Evolutionary conservation across 2,329 filamentous ascomycete genomes (phyloP).

Genomic region (Fusarium veterinarium): DNA sequence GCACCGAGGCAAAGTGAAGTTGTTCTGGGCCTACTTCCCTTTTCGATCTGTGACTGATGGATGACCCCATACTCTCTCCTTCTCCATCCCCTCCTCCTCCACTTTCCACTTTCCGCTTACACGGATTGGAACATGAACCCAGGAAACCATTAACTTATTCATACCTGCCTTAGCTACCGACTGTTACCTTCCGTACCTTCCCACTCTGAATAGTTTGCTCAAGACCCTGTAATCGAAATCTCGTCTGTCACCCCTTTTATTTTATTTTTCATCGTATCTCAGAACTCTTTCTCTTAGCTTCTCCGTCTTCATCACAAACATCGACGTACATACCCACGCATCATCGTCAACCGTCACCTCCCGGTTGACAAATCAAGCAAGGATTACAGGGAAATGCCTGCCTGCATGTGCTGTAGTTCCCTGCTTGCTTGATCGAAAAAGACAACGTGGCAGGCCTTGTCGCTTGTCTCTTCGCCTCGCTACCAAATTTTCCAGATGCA

Average conservation of each 20-base stretch:
- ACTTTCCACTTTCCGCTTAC: constrained; percentile 26
- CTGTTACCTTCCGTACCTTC: constrained; percentile 18
- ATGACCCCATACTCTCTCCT: constrained; percentile 16
- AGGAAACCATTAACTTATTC: constrained; percentile 15
- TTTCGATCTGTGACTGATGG: constrained; percentile 41
- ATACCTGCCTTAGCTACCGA: constrained; percentile 12
- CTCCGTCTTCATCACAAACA: constrained; percentile 16
- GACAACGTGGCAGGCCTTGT: constrained; percentile 37
- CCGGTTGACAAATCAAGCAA: constrained; percentile 26
- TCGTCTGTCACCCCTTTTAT: constrained; percentile 27
- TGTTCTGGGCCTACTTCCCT: constrained; percentile 43
- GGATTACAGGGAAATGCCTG: constrained; percentile 15
- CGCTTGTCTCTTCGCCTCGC: constrained; percentile 10
- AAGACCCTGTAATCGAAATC: constrained; percentile 27
- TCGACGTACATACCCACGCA: neutral
- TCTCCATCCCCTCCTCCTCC: constrained; percentile 10
- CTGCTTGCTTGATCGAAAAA: constrained; percentile 22
- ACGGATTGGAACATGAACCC: constrained; percentile 15
- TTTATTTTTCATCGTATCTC: constrained; percentile 1
- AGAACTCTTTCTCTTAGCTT: neutral
- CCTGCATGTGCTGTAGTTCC: constrained; percentile 8
- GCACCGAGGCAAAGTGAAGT: constrained; percentile 37
- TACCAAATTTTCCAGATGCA: constrained; percentile 14
- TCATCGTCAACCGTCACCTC: constrained; percentile 17
- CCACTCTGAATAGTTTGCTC: constrained; percentile 15